Evolutionary conservation across 2,329 filamentous ascomycete species (phyloP), one percentile per base, ranked within the genome.

Genomic region (Ascochyta rabiei): DNA sequence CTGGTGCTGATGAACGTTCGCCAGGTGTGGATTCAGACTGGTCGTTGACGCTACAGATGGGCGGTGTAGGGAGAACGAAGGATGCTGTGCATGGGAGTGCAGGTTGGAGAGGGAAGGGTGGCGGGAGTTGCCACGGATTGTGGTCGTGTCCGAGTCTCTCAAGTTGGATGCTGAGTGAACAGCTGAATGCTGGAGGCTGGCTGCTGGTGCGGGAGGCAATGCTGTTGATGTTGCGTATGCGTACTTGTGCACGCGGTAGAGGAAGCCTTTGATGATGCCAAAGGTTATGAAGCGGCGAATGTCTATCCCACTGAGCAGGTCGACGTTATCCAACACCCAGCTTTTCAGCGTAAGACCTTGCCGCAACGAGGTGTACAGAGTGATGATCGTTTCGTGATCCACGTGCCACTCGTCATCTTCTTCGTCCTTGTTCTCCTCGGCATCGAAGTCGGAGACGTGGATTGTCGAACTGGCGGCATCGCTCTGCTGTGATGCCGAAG

Each of bases 171-270:
- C 55, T 1, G 57, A 62, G n/a, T 60, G 54, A 2, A 59, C 58
- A 9, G 64, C 53, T 16, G 58, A 61, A 8, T 63, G 62, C 30
- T 67, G 63, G 4, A 71, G 53, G 18, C 63, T 66, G 3, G 66
- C 64, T 4, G 69, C 68, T 37, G 67, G 67, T 8, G 67, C 69
- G 7, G 68, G 64, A 15, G 69, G 64, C 6, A 71, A 24, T 8
- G 21, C 37, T 1, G 59, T 59, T 2, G 58, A 63, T 4, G 61
- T 68, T 12, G 83, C 85, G 49, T 96, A 85, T 24, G 91, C 89
- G 71, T 96, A 96, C 73, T 95, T 96, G 77, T 98, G 91, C 35
- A 97, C 88, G 30, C 95, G 86, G 75, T 97, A 97, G 21, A 99
- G 78, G 63, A 96, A 90, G 15, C 93, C 93, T 77, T 98, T 98